Percentiles rank a stretch among this genome's conserved stretches.
Conservation (phyloP, 345 rosid genomes). For the Citrus mangshanensis region DNA sequence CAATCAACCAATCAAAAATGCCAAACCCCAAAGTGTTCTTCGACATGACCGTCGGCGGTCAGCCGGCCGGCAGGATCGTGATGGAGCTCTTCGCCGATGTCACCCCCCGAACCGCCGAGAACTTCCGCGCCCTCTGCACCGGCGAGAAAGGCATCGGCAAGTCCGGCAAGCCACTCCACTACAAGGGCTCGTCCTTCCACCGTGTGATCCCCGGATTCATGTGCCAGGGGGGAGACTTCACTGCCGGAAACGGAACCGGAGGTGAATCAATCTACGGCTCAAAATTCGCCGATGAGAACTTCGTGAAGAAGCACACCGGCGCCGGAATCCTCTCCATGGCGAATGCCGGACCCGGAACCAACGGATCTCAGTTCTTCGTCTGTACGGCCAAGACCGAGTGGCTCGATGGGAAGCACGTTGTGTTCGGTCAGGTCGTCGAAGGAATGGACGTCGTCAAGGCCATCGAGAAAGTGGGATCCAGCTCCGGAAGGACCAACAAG, state of each 20-base stretch:
- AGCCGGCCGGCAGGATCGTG: constrained; percentile 51
- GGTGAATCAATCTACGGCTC: constrained; percentile 81
- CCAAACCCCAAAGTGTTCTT: constrained; percentile 64
- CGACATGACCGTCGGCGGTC: constrained; percentile 50
- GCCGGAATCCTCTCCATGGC: constrained; percentile 79
- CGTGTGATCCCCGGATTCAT: constrained; percentile 77
- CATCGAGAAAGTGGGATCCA: constrained; percentile 65
- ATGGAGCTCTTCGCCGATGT: constrained; percentile 67
- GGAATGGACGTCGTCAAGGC: constrained; percentile 61
- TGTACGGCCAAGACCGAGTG: constrained; percentile 62
- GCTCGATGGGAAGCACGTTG: constrained; percentile 86
- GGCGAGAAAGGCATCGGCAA: constrained; percentile 65
- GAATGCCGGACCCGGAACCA: constrained; percentile 65
- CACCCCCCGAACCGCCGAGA: constrained; percentile 63
- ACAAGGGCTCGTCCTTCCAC: constrained; percentile 72
- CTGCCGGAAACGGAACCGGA: constrained; percentile 75
- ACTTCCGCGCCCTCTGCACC: constrained; percentile 86
- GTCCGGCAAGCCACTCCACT: constrained; percentile 75
- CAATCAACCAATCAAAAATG: constrained; percentile 2
- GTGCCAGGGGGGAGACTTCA: constrained; percentile 93
- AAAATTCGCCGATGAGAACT: constrained; percentile 75
- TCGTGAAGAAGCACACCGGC: constrained; percentile 71
- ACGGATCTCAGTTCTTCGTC: constrained; percentile 78
- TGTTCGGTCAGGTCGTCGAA: constrained; percentile 65
- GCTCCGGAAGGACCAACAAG: constrained; percentile 54